Base-by-base conservation (phyloP, 2,329 filamentous ascomycete species). In the Calonectria honghensis region DNA sequence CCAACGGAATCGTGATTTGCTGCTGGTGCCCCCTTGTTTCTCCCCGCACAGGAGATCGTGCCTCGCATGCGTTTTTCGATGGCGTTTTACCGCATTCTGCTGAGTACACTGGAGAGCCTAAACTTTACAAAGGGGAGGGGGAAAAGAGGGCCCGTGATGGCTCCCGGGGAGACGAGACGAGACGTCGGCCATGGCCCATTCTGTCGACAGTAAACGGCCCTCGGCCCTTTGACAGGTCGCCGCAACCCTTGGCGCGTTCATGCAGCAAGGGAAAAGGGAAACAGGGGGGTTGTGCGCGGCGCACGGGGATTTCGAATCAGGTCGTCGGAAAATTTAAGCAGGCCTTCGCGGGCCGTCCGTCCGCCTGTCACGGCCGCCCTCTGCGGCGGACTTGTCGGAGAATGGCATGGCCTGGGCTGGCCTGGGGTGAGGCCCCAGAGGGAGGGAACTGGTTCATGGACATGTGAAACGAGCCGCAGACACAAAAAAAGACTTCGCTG, bases 401-500 rank as follows among this genome's bases (percentile, higher is more conserved):
- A 14, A 50, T 45, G 45, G 41, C 32, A 11, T 35, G 32, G 32
- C 32, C 32, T 35, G 31, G 31, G 24, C 24, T 24, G 24, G 24
- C 24, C 24, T 24, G 24, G 24, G 24, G 24, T 24, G 24, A 24
- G 24, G 24, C 24, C 24, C 24, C 24, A 24, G 31, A 32, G 32
- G 13, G n/a, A 24, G 10, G 45, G 45, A 24, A 63, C 18, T 64
- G 70, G 57, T 52, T 50, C 63, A 45, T 39, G 32, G 54, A n/a
- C 48, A 48, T 57, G 57, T 64, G 70, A 68, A 68, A 73, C 70
- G 48, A 50, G 52, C 64, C 18, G 57, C 24, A 50, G 32, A 59
- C 51, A 54, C 24, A 24, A 24, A 24, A 24, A 24, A 24, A 24
- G 24, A 24, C 24, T 48, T 20, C 24, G 63, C 70, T 16, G 29